These are phyloP conservation scores for Dendrothele bispora DNA, from an alignment of 768 basidiomycete species.

Conservation along the genomic window DNA sequence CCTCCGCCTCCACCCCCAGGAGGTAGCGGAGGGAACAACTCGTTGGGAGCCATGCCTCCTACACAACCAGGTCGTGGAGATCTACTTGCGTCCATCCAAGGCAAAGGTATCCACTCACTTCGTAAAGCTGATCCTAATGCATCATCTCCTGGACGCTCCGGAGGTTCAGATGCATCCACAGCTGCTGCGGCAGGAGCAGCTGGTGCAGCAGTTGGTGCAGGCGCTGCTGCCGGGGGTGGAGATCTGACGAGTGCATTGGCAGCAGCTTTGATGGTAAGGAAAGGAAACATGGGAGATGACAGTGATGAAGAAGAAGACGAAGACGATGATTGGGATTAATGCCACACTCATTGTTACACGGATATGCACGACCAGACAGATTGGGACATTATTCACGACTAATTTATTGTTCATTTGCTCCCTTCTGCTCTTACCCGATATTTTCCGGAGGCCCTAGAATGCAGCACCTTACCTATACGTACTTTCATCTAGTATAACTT, in stretches of 20 bases:
- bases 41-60: slow-evolving; percentile 40
- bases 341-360: too few species aligned
- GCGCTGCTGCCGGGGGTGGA: slow-evolving; percentile 50
- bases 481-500: too few species aligned
- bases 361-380: too few species aligned
- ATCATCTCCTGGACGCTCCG: slow-evolving; percentile 27
- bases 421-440: too few species aligned
- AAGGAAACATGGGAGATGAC: slow-evolving; percentile 85
- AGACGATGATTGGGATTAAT: slow-evolving; percentile 58
- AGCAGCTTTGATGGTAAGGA: slow-evolving; percentile 77
- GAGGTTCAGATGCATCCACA: slow-evolving; percentile 34
- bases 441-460: too few species aligned
- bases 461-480: too few species aligned
- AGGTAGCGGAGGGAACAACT: slow-evolving; percentile 17
- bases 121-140: slow-evolving; percentile 54
- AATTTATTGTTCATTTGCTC: too few species aligned
- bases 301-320: slow-evolving; percentile 79
- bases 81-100: slow-evolving; percentile 80
- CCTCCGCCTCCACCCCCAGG: slow-evolving; percentile 36
- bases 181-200: slow-evolving; percentile 37
- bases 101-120: slow-evolving; percentile 71
- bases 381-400: too few species aligned
- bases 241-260: slow-evolving; percentile 85
- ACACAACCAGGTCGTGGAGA: slow-evolving; percentile 62
- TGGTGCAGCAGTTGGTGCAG: slow-evolving; percentile 31